Evolutionary conservation across 441 rosid genomes (phyloP).

Genomic region (Daphne laureola): DNA sequence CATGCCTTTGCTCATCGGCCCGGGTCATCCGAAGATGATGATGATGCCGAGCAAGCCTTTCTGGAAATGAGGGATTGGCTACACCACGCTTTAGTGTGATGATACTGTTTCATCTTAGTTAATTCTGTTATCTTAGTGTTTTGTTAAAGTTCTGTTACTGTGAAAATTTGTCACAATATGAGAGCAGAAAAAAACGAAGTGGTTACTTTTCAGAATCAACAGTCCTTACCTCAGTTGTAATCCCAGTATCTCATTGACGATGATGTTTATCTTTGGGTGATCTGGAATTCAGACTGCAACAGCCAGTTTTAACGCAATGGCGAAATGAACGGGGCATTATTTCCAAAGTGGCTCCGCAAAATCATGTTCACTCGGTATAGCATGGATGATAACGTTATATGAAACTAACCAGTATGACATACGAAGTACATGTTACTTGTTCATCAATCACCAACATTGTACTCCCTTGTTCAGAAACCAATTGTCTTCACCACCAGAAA

Average conservation of each 20-base stretch:
- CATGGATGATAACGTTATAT: conserved; percentile 2
- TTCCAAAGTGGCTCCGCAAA: conserved; percentile 7
- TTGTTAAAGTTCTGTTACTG: neutral
- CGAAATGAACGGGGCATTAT: conserved; percentile 11
- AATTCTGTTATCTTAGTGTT: neutral
- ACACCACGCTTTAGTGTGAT: conserved; percentile 32
- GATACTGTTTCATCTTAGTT: neutral
- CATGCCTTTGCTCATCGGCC: conserved; percentile 79
- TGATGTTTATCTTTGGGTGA: too few species aligned
- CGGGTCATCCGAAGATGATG: conserved; percentile 61
- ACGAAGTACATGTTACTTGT: conserved; percentile 10
- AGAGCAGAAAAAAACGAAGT: neutral
- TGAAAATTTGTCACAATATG: neutral
- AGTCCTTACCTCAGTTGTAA: too few species aligned
- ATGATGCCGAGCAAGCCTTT: conserved; percentile 74
- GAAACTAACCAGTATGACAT: conserved; percentile 12
- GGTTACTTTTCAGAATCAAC: too few species aligned
- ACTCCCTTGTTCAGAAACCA: conserved; percentile 14
- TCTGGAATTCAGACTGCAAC: neutral
- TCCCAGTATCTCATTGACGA: too few species aligned
- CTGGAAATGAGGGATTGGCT: conserved; percentile 60
- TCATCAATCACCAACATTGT: conserved; percentile 13
- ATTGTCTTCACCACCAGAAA: conserved; percentile 17
- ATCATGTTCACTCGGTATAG: conserved; percentile 8
- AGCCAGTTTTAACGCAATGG: neutral